A percentile compares a stretch with the other conserved stretches of the same genome.
phyloP scores from a whole-genome alignment of 352 stramenopile species.

The Peronosclerospora sorghi region DNA sequence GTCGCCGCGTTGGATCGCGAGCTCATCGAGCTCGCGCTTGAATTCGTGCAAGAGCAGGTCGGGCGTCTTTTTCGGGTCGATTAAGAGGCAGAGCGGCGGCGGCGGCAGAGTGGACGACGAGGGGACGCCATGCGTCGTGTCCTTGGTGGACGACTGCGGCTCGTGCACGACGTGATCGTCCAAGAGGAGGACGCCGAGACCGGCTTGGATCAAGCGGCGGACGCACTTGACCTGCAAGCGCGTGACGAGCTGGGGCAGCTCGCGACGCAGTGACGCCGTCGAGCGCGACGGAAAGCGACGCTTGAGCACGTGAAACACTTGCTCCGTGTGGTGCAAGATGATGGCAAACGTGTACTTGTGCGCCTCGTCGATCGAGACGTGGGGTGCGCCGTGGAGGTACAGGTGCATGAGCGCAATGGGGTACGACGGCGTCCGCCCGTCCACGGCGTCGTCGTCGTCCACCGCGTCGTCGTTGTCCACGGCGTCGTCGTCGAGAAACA shows the following conservation, averaged over 20 bases:
- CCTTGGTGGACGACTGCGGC: too few species aligned
- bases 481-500: too few species aligned
- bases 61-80: slow-evolving; percentile 77
- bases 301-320: slow-evolving; percentile 58
- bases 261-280: slow-evolving; percentile 47
- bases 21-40: slow-evolving; percentile 80
- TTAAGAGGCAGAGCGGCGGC: slow-evolving; percentile 69
- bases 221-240: slow-evolving; percentile 76
- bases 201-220: slow-evolving; percentile 66
- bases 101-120: too few species aligned
- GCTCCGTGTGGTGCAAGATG: slow-evolving; percentile 71
- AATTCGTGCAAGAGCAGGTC: slow-evolving; percentile 79
- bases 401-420: slow-evolving; percentile 18
- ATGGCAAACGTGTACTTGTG: slow-evolving; percentile 86
- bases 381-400: slow-evolving; percentile 29
- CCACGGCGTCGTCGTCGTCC: too few species aligned
- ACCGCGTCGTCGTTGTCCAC: too few species aligned
- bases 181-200: slow-evolving; percentile 54
- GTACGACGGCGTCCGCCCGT: not conserved
- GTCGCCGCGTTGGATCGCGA: slow-evolving; percentile 68
- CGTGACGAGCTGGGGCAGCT: slow-evolving; percentile 59
- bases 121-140: too few species aligned
- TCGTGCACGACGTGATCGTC: too few species aligned
- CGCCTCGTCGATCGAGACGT: slow-evolving; percentile 76
- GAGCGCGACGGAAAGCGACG: slow-evolving; percentile 63